A percentile compares a stretch with the other conserved stretches of the same genome.
Evolutionary conservation across 2,329 filamentous ascomycete species (phyloP).

Genomic region (Alternaria panax): DNA sequence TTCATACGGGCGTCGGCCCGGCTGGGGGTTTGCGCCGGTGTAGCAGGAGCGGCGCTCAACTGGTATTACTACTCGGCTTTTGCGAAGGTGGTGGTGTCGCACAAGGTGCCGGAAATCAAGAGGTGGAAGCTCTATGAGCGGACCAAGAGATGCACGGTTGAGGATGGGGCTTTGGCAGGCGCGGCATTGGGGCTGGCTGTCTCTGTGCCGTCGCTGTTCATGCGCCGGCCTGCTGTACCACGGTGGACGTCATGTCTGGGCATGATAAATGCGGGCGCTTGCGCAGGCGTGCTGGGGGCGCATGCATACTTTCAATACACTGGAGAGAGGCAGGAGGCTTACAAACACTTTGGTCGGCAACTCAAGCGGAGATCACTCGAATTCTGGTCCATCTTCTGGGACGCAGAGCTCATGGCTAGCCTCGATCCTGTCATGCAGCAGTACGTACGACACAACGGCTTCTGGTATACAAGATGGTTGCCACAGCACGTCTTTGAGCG

Average conservation of each 20-base stretch:
- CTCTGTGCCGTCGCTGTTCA: conserved; percentile 30
- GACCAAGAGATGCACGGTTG: conserved; percentile 33
- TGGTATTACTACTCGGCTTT: conserved; percentile 36
- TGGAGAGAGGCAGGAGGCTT: conserved; percentile 37
- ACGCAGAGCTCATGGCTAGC: conserved; percentile 33
- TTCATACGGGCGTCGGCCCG: conserved; percentile 35
- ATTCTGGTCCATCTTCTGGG: conserved; percentile 37
- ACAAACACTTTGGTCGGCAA: conserved; percentile 22
- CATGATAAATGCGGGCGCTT: conserved; percentile 36
- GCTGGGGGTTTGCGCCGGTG: conserved; percentile 28
- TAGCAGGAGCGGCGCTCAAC: conserved; percentile 32
- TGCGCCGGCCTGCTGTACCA: conserved; percentile 29
- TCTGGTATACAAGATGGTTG: conserved; percentile 34
- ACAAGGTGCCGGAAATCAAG: conserved; percentile 15
- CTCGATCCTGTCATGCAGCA: conserved; percentile 35
- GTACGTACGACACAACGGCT: conserved; percentile 36
- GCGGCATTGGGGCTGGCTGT: conserved; percentile 33
- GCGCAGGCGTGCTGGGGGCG: conserved; percentile 29
- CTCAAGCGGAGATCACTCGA: conserved; percentile 29
- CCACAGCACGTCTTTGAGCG: conserved; percentile 26
- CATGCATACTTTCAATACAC: conserved; percentile 40
- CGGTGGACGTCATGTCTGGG: conserved; percentile 34
- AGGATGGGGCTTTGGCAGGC: conserved; percentile 37
- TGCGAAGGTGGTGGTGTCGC: conserved; percentile 15
- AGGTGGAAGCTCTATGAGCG: conserved; percentile 35